phyloP scores from a whole-genome alignment of 768 basidiomycete species.

The Cystofilobasidium bisporidii region DNA sequence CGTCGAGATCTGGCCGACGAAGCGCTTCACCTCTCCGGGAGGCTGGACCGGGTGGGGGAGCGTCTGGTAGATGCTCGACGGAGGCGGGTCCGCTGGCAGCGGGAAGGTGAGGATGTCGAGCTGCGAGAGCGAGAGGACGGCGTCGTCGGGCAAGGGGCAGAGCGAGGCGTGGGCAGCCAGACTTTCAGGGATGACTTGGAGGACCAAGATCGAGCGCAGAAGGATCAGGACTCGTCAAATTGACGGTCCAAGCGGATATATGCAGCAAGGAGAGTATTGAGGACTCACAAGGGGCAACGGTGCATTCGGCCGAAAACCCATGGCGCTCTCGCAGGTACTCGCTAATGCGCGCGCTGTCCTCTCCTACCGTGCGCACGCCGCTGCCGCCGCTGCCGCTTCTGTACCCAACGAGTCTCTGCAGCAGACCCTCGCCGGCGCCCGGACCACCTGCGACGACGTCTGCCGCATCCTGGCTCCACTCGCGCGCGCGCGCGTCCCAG shows the following conservation, averaged over 20 bases:
- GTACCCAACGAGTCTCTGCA: constrained; percentile 71
- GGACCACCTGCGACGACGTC: constrained; percentile 67
- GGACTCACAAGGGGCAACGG: neutral
- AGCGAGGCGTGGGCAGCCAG: constrained; percentile 69
- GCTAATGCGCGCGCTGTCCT: constrained; percentile 59
- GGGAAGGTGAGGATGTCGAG: constrained; percentile 70
- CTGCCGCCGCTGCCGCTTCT: too few relatives aligned
- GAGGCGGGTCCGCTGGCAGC: neutral
- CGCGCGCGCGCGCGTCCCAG: constrained; percentile 56
- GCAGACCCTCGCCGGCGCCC: constrained; percentile 62
- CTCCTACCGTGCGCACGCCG: constrained; percentile 48
- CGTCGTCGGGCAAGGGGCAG: constrained; percentile 60
- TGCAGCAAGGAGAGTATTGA: too few relatives aligned
- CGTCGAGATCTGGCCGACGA: constrained; percentile 61
- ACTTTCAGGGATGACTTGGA: constrained; percentile 65
- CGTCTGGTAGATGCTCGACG: constrained; percentile 49
- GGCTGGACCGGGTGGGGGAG: constrained; percentile 77
- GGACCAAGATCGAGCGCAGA: constrained; percentile 49
- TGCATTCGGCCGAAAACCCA: constrained; percentile 61
- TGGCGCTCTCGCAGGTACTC: constrained; percentile 67
- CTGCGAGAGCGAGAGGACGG: constrained; percentile 67
- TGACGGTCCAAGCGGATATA: too few relatives aligned
- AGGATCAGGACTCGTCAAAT: too few relatives aligned
- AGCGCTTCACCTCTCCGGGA: constrained; percentile 59
- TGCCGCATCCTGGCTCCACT: constrained; percentile 70